phyloP scores from a whole-genome alignment of 345 rosid species.

The Reutealis trisperma region DNA sequence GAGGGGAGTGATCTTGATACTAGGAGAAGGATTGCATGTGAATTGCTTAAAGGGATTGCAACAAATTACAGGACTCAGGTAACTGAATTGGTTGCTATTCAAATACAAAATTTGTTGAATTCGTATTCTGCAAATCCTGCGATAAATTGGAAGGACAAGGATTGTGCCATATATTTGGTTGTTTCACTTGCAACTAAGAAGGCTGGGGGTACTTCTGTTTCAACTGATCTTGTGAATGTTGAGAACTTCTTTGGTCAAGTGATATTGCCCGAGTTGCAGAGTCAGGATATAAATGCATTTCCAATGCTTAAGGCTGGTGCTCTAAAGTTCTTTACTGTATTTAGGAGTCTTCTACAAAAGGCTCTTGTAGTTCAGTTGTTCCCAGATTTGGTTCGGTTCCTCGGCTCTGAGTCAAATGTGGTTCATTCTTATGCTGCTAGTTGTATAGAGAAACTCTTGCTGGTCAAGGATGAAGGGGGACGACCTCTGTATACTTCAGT shows the following conservation, averaged over 20 bases:
- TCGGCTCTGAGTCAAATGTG: slow-evolving; percentile 78
- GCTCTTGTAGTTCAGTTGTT: slow-evolving; percentile 63
- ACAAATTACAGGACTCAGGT: slow-evolving; percentile 74
- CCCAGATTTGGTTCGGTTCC: slow-evolving; percentile 71
- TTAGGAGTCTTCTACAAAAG: slow-evolving; percentile 75
- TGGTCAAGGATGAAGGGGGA: slow-evolving; percentile 92
- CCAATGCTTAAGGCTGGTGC: slow-evolving; percentile 98
- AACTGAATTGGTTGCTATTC: slow-evolving; percentile 63
- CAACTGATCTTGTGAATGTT: slow-evolving; percentile 88
- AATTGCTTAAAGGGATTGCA: slow-evolving; percentile 90
- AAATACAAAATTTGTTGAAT: slow-evolving; percentile 70
- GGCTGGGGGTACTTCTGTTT: slow-evolving; percentile 74
- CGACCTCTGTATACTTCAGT: slow-evolving; percentile 59
- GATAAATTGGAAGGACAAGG: slow-evolving; percentile 91
- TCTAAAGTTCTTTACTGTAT: slow-evolving; percentile 81
- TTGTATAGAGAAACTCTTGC: slow-evolving; percentile 89
- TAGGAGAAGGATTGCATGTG: slow-evolving; percentile 97
- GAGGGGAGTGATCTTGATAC: slow-evolving; percentile 99
- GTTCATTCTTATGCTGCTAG: slow-evolving; percentile 98
- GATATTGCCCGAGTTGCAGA: slow-evolving; percentile 83
- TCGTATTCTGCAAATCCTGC: slow-evolving; percentile 70
- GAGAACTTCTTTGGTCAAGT: slow-evolving; percentile 72
- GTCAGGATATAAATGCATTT: slow-evolving; percentile 67
- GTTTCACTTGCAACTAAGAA: slow-evolving; percentile 87
- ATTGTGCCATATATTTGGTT: slow-evolving; percentile 90